Conservation (phyloP, 495 filamentous ascomycete genomes). For the Tuber brumale region DNA sequence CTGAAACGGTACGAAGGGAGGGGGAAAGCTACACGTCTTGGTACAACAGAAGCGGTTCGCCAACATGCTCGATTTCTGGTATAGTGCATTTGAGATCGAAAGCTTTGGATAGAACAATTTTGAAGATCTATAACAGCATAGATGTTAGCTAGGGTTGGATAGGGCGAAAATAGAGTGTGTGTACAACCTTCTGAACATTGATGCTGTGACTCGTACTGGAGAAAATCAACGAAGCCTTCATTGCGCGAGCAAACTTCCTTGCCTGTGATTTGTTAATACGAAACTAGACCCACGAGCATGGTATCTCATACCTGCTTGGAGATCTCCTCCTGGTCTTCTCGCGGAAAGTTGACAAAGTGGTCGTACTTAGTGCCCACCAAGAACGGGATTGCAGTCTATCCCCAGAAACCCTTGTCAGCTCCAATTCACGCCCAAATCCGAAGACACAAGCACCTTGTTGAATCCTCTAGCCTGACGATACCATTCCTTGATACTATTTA, state of each 20-base stretch:
- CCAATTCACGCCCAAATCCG: neutral
- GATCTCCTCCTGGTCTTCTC: constrained; percentile 96
- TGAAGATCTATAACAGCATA: constrained; percentile 70
- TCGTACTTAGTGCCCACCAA: constrained; percentile 97
- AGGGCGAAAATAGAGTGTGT: neutral
- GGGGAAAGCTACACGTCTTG: constrained; percentile 56
- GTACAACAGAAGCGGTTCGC: constrained; percentile 92
- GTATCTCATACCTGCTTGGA: constrained; percentile 58
- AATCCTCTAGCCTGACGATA: constrained; percentile 96
- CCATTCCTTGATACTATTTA: constrained; percentile 99
- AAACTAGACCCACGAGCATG: constrained; percentile 44
- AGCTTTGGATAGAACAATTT: constrained; percentile 96
- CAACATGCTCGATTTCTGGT: constrained; percentile 94
- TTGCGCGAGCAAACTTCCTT: constrained; percentile 91
- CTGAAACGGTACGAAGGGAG: neutral
- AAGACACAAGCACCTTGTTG: constrained; percentile 57
- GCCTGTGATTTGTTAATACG: constrained; percentile 52
- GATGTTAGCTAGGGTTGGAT: neutral
- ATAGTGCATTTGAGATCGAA: constrained; percentile 99
- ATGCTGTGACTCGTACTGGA: constrained; percentile 98
- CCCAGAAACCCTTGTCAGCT: neutral
- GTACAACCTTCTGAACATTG: constrained; percentile 90
- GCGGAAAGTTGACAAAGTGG: constrained; percentile 95
- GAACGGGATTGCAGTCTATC: constrained; percentile 83
- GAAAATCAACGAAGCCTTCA: constrained; percentile 95